Evolutionary conservation across 345 rosid genomes (phyloP).

Genomic region (Citrus mangshanensis): DNA sequence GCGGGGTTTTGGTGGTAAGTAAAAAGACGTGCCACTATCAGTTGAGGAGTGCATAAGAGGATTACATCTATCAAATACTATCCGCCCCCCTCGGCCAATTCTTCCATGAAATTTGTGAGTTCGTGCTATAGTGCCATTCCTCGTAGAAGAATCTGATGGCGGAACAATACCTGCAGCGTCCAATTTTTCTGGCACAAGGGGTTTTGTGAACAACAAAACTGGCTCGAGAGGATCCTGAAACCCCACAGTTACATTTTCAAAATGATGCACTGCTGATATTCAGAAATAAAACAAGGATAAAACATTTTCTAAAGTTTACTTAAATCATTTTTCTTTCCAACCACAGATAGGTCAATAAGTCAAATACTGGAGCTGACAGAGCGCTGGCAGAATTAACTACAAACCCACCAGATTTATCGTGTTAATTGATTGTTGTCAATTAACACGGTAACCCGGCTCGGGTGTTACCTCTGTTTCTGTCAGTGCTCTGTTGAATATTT

Average conservation of each 20-base stretch:
- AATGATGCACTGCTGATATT: not conserved
- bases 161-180: constrained; percentile 82
- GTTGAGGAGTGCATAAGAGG: constrained; percentile 72
- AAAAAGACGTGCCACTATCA: constrained; percentile 57
- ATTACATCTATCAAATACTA: constrained; percentile 93
- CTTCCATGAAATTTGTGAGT: constrained; percentile 73
- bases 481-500: no score
- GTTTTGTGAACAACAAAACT: constrained; percentile 79
- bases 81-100: constrained; percentile 95
- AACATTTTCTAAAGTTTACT: not conserved
- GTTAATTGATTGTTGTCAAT: no score
- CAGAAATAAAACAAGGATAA: not conserved
- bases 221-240: constrained; percentile 94
- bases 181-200: constrained; percentile 84
- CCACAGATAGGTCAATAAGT: not conserved
- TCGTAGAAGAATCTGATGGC: constrained; percentile 49
- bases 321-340: not conserved
- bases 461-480: no score
- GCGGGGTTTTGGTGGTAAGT: constrained; percentile 61
- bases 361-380: not conserved
- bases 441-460: no score
- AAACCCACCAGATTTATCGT: no score
- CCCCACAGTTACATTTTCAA: constrained; percentile 5
- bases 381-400: no score
- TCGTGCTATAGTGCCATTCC: constrained; percentile 32